These are phyloP conservation scores for Mucor ambiguus DNA, from an alignment of 371 early-diverging fungal species.

Conservation along the genomic window DNA sequence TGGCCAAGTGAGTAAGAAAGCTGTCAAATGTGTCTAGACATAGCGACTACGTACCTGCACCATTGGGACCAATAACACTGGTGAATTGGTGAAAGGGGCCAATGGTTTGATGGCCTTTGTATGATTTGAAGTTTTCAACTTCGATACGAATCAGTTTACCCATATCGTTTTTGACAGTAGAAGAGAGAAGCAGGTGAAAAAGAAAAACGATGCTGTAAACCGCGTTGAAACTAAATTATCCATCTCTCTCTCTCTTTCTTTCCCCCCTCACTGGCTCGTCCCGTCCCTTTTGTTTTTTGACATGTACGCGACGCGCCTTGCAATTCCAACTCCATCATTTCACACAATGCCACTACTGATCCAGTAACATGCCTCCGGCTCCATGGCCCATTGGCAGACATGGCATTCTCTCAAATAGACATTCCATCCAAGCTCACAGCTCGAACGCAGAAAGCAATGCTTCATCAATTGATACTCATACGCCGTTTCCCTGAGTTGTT, in stretches of 20 bases:
- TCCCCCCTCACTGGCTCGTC: neutral
- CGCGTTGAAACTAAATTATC: conserved; percentile 7
- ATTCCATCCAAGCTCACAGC: no score
- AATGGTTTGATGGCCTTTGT: conserved; percentile 90
- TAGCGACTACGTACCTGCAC: conserved; percentile 70
- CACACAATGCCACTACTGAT: no score
- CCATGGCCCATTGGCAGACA: no score
- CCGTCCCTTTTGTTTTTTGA: neutral
- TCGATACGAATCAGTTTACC: conserved; percentile 89
- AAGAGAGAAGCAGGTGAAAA: conserved; percentile 9
- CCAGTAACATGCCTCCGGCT: no score
- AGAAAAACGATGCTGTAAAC: neutral
- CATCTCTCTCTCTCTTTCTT: neutral
- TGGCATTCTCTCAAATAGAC: no score
- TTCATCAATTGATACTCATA: no score
- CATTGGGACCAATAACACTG: conserved; percentile 99
- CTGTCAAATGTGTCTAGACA: neutral
- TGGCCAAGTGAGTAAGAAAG: neutral
- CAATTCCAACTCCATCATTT: neutral
- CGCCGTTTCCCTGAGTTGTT: no score
- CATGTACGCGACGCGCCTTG: conserved; percentile 5
- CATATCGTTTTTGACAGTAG: conserved; percentile 47
- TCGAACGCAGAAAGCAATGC: no score
- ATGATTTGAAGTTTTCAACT: conserved; percentile 99
- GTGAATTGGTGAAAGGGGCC: conserved; percentile 98